Base-by-base conservation (phyloP, 352 stramenopile genomes). In the Aphanomyces stellatus region DNA sequence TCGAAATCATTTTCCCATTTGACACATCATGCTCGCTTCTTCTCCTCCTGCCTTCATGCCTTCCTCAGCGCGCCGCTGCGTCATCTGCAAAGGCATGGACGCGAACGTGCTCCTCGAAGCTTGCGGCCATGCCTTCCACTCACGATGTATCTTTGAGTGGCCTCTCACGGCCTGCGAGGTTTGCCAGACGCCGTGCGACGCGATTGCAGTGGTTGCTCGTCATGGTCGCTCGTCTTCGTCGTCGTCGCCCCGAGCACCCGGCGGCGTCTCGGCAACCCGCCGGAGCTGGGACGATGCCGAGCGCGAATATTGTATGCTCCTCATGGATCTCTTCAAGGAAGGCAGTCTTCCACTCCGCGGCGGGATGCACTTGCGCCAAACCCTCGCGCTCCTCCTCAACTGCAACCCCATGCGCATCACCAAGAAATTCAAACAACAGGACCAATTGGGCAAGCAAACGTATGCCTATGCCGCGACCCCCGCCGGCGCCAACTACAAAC, bases 241-340 rank as follows among this genome's bases (percentile, higher is more conserved):
- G 30, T 24, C 41, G 24, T 27, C 41, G 17, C 43, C 31, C 5
- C 28, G 34, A 33, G 22, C 49, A 30, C 27, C 49, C 25, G 28
- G 22, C 49, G 22, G 8, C 22, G 17, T 19, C 11, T 87, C 87
- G 70, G 68, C 72, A 51, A 49, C 15, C 13, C 51, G 62, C 28
- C 62, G 62, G 15, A 53, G 17, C 24, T 91, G 84, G 84, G 80
- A 75, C 55, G 73, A 74, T 2, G 80, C 86, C 63, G 84, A 93
- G 55, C 77, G 88, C 71, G 86, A 88, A 63, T 90, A 91, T 75
- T 82, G 81, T 40, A 82, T 88, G 72, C 78, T 88, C 68, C 78
- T 93, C 67, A 89, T 90, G 79, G 88, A 86, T 66, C 79, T 89
- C 72, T 93, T 93, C 65, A 79, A 90, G 62, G 69, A 87, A 57